These are phyloP conservation scores for Clonostachys rosea DNA, from an alignment of 2,329 filamentous ascomycete species.

Conservation along the genomic window DNA sequence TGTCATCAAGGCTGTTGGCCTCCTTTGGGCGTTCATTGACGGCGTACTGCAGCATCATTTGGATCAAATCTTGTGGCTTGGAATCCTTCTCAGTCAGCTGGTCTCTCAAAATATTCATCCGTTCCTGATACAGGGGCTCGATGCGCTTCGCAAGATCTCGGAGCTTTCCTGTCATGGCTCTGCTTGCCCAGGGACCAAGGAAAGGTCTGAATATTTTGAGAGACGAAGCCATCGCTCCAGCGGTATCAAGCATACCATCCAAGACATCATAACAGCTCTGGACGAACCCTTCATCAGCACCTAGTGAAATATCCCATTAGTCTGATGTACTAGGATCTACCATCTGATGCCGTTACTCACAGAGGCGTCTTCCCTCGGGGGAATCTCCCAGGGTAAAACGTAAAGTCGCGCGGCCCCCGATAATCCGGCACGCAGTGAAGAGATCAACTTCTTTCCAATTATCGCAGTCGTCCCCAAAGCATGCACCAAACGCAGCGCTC, in stretches of 20 bases:
- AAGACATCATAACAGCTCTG: neutral
- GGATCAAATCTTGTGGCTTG: neutral
- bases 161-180: neutral
- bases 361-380: no score
- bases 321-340: no score
- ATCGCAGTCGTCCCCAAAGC: no score
- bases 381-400: no score
- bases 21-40: conserved; percentile 28
- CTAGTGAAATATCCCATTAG: neutral
- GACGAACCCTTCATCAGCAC: neutral
- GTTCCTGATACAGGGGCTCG: neutral
- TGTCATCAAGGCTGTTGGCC: conserved; percentile 16
- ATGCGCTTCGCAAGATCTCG: neutral
- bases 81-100: neutral
- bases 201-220: neutral
- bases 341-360: no score
- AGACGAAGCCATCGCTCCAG: neutral
- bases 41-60: conserved; percentile 8
- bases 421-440: no score
- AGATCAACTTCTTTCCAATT: no score
- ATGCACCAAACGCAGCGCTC: no score
- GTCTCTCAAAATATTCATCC: neutral
- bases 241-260: neutral
- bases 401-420: no score
- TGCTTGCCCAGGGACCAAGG: neutral